These are phyloP conservation scores for Trichosporon coremiiforme DNA, from an alignment of 1,284 basidiomycete species.

Conservation along the genomic window DNA sequence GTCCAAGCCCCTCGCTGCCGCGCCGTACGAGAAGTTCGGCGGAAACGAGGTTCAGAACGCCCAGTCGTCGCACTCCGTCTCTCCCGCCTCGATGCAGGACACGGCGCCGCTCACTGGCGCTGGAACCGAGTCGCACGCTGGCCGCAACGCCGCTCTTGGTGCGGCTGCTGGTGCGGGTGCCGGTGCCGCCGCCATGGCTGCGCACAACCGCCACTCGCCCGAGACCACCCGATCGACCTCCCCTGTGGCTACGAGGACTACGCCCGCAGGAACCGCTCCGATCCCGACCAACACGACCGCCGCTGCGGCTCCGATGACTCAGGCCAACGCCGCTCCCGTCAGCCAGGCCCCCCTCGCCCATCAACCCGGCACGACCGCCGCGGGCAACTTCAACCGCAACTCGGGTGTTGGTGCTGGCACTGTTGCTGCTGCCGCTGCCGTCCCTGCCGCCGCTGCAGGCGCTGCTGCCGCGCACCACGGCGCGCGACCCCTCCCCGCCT, in stretches of 20 bases:
- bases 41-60: neutral
- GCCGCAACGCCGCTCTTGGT: conserved; percentile 6
- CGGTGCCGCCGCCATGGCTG: conserved; percentile 15
- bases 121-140: conserved; percentile 1
- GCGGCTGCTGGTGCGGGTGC: conserved; percentile 16
- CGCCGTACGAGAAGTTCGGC: conserved; percentile 16
- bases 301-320: neutral
- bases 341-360: neutral
- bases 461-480: conserved; percentile 17
- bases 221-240: neutral
- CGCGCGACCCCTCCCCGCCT: conserved; percentile 6
- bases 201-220: neutral
- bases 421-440: conserved; percentile 18
- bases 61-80: neutral
- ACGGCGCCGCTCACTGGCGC: neutral
- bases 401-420: neutral
- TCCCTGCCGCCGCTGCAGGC: conserved; percentile 15
- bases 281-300: conserved; percentile 14
- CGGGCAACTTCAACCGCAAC: neutral
- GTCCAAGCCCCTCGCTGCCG: conserved; percentile 11
- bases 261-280: neutral
- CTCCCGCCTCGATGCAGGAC: neutral
- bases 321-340: neutral
- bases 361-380: neutral
- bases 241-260: neutral